Percentiles rank a stretch among this genome's conserved stretches.
Conservation (phyloP, 1,284 basidiomycete species). For the Sanguinoderma infundibulare region DNA sequence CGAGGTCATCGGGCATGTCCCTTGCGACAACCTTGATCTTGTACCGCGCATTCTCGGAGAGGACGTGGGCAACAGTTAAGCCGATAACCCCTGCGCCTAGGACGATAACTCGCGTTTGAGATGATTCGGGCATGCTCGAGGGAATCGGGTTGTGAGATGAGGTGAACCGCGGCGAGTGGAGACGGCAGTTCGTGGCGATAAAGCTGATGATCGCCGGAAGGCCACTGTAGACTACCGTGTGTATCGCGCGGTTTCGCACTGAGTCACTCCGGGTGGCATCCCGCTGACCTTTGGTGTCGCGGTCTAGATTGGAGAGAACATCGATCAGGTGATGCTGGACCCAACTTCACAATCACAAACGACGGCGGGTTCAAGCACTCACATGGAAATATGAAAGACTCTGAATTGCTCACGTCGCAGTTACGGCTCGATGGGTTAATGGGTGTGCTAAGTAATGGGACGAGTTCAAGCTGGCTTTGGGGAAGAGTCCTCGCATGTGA, state of each 20-base stretch:
- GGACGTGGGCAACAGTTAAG: conserved; percentile 47
- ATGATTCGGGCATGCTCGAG: conserved; percentile 5
- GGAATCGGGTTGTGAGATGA: not conserved
- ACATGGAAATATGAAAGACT: not conserved
- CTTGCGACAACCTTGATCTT: conserved; percentile 64
- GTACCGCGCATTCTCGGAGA: conserved; percentile 38
- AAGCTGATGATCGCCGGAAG: not conserved
- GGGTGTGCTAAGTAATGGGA: no score
- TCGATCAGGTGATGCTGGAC: not conserved
- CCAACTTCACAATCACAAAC: not conserved
- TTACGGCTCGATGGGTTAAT: no score
- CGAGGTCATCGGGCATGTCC: conserved; percentile 66
- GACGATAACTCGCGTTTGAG: conserved; percentile 42
- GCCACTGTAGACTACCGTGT: not conserved
- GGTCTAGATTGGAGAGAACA: not conserved
- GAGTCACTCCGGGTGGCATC: not conserved
- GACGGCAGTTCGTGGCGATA: not conserved
- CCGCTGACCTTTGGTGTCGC: not conserved
- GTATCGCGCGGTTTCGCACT: not conserved
- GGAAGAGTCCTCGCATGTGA: not conserved
- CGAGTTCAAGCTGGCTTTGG: not conserved
- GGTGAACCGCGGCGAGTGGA: not conserved
- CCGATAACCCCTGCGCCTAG: conserved; percentile 60
- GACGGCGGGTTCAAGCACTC: not conserved
- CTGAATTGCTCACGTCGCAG: not conserved